Conservation (phyloP, 2,329 filamentous ascomycete genomes). For the Hirsutella rhossiliensis region DNA sequence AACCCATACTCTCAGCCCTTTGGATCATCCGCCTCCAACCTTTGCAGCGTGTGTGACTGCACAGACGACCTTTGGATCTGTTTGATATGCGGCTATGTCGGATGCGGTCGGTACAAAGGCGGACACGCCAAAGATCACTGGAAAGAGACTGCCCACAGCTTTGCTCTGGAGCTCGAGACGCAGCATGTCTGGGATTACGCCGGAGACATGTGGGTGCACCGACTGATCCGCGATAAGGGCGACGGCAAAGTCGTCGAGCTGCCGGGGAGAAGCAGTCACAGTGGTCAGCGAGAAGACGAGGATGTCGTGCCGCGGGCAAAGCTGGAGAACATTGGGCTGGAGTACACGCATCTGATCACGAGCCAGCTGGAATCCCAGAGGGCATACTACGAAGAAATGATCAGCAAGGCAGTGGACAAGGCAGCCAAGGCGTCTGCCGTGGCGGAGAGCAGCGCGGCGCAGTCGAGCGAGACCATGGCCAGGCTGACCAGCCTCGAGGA, state of each 20-base stretch:
- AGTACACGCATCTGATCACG: slow-evolving; percentile 89
- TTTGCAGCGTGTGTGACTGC: slow-evolving; percentile 73
- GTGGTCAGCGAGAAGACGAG: slow-evolving; percentile 30
- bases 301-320: slow-evolving; percentile 62
- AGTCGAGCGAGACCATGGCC: slow-evolving; percentile 34
- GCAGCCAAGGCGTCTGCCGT: slow-evolving; percentile 59
- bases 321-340: slow-evolving; percentile 68
- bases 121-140: slow-evolving; percentile 91
- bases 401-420: slow-evolving; percentile 83
- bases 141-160: slow-evolving; percentile 80
- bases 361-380: slow-evolving; percentile 89
- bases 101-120: slow-evolving; percentile 87
- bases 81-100: slow-evolving; percentile 82
- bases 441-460: slow-evolving; percentile 48
- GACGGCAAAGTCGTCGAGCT: slow-evolving; percentile 88
- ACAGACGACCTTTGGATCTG: slow-evolving; percentile 87
- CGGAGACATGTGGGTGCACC: slow-evolving; percentile 89
- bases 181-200: slow-evolving; percentile 98
- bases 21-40: slow-evolving; percentile 47
- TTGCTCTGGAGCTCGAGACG: slow-evolving; percentile 82
- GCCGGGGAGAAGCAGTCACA: slow-evolving; percentile 39
- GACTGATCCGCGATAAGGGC: slow-evolving; percentile 85
- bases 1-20: slow-evolving; percentile 44
- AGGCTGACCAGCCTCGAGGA: slow-evolving; percentile 40
- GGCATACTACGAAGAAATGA: slow-evolving; percentile 85